A percentile compares a stretch with the other conserved stretches of the same genome.
phyloP scores from a whole-genome alignment of 116 monocot genomes.

The Cymodocea nodosa region DNA sequence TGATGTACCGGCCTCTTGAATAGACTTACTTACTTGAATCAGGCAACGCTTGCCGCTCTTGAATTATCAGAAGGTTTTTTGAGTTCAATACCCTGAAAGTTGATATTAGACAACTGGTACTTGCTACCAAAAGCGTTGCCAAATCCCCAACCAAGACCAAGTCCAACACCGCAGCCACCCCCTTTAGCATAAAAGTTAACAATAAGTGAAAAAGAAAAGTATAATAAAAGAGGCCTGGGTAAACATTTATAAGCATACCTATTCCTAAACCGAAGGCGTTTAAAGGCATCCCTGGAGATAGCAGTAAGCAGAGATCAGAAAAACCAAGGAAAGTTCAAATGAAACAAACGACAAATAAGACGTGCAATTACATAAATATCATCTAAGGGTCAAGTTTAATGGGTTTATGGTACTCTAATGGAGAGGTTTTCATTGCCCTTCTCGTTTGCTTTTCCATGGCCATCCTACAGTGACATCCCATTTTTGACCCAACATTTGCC shows the following conservation, averaged over 20 bases:
- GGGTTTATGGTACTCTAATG: too few species aligned
- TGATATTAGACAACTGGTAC: conserved; percentile 55
- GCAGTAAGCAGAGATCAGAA: not conserved
- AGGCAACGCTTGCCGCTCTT: not conserved
- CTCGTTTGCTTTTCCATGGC: too few species aligned
- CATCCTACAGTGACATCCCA: too few species aligned
- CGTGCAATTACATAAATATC: not conserved
- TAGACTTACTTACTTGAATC: not conserved
- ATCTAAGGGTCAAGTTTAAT: not conserved
- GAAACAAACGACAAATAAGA: not conserved
- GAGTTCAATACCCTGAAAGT: conserved; percentile 61
- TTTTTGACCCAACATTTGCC: too few species aligned
- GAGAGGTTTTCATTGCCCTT: too few species aligned
- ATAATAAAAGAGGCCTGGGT: not conserved
- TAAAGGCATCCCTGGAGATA: conserved; percentile 62
- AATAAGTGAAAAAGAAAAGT: not conserved
- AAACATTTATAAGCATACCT: conserved; percentile 24
- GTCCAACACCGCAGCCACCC: conserved; percentile 85
- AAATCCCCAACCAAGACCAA: conserved; percentile 83
- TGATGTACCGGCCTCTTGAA: not conserved
- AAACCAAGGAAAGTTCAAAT: not conserved
- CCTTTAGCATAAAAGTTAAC: conserved; percentile 24
- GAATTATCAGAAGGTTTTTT: conserved; percentile 16
- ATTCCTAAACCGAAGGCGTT: conserved; percentile 50
- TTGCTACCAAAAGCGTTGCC: conserved; percentile 77